These are phyloP conservation scores for Vigna mungo DNA, from an alignment of 306 rosid species.

Conservation along the genomic window DNA sequence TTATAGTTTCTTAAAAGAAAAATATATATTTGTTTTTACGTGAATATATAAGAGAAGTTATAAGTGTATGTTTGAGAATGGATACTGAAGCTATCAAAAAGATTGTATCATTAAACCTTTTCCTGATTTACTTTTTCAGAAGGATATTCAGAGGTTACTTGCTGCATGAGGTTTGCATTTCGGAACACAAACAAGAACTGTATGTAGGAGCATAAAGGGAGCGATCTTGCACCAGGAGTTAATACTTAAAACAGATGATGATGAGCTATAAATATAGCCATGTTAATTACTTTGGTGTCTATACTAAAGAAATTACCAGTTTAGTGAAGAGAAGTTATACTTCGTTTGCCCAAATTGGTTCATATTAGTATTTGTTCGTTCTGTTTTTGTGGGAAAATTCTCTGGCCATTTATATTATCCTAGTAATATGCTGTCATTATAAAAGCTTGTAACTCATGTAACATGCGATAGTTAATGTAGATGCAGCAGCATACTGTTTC, in stretches of 20 bases:
- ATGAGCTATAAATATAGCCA: conserved; percentile 27
- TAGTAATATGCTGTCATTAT: neutral
- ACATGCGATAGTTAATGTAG: too few relatives aligned
- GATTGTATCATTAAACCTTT: conserved; percentile 21
- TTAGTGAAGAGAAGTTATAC: conserved; percentile 2
- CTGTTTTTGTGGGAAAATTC: neutral
- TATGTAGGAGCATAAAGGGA: conserved; percentile 4
- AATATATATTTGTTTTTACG: neutral
- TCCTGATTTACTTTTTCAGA: conserved; percentile 58
- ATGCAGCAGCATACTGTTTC: neutral
- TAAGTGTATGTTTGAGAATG: neutral
- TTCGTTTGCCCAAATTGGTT: neutral
- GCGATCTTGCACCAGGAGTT: neutral
- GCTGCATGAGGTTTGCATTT: conserved; percentile 61
- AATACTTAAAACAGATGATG: neutral
- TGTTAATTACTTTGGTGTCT: conserved; percentile 37
- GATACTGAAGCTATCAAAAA: conserved; percentile 18
- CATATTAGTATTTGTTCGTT: neutral
- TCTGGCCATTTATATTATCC: conserved; percentile 7
- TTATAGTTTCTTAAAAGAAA: neutral
- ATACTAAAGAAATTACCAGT: neutral
- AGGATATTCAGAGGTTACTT: conserved; percentile 86
- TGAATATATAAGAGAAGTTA: neutral
- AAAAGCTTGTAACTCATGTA: neutral
- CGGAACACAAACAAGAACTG: conserved; percentile 28